phyloP scores from a whole-genome alignment of 495 filamentous ascomycete species.

The Aspergillus egyptiacus region DNA sequence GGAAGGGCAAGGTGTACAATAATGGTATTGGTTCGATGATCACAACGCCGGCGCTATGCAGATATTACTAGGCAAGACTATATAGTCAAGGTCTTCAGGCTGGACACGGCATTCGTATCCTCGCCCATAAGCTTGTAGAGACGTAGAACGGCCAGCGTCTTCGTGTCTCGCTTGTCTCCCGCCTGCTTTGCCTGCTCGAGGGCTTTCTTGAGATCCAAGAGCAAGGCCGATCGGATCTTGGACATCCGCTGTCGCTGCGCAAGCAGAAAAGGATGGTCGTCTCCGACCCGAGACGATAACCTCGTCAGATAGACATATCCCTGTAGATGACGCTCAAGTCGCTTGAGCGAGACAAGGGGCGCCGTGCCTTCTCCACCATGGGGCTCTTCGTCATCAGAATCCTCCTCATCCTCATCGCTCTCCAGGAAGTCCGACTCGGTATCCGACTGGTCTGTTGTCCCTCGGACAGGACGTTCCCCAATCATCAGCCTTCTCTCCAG shows the following conservation, averaged over 20 bases:
- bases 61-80: slow-evolving; percentile 19
- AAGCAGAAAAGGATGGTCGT: slow-evolving; percentile 60
- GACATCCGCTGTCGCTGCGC: slow-evolving; percentile 51
- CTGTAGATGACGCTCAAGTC: slow-evolving; percentile 51
- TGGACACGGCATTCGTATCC: slow-evolving; percentile 55
- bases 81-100: slow-evolving; percentile 60
- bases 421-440: slow-evolving; percentile 34
- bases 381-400: slow-evolving; percentile 47
- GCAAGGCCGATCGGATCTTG: slow-evolving; percentile 65
- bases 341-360: slow-evolving; percentile 40
- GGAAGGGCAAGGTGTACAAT: slow-evolving; percentile 42
- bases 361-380: slow-evolving; percentile 34
- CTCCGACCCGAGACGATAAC: slow-evolving; percentile 46
- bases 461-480: slow-evolving; percentile 17
- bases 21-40: slow-evolving; percentile 46
- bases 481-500: slow-evolving; percentile 69
- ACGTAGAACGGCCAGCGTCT: slow-evolving; percentile 62
- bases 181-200: slow-evolving; percentile 62
- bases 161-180: slow-evolving; percentile 46
- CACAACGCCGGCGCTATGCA: slow-evolving; percentile 44
- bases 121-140: slow-evolving; percentile 77
- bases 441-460: slow-evolving; percentile 23
- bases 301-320: slow-evolving; percentile 52
- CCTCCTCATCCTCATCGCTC: slow-evolving; percentile 52
- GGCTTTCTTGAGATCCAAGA: slow-evolving; percentile 76